Evolutionary conservation across 768 basidiomycete species (phyloP), one percentile per base, ranked within the genome.

Genomic region (Tricholoma hemisulphureum): DNA sequence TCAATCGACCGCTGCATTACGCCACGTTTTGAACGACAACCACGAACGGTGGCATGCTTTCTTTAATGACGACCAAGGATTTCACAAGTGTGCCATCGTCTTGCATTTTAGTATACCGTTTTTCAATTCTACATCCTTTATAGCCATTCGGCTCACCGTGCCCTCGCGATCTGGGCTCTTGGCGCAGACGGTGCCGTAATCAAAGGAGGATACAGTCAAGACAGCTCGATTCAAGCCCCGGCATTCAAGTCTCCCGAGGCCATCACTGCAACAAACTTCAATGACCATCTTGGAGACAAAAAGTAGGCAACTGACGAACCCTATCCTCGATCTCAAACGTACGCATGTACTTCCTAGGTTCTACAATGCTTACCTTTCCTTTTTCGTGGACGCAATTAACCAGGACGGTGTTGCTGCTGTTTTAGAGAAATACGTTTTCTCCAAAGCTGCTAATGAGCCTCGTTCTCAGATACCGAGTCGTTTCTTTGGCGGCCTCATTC

Each of bases 61-160:
- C 67, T 77, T 79, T 67, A 83, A 84, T n/a, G n/a, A n/a, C 46
- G 67, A 83, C 18, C 57, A 45, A 28, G 64, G 71, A 0, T 84
- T 82, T 58, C 84, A 85, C 69, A 85, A 85, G 84, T 85, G 59
- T 11, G 77, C n/a, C n/a, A n/a, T n/a, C n/a, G n/a, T n/a, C n/a
- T n/a, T n/a, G n/a, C n/a, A n/a, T n/a, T n/a, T n/a, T n/a, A n/a
- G n/a, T n/a, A n/a, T n/a, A n/a, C n/a, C n/a, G n/a, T n/a, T n/a
- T n/a, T n/a, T n/a, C n/a, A n/a, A n/a, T n/a, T n/a, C n/a, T n/a
- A n/a, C n/a, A n/a, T n/a, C n/a, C n/a, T n/a, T n/a, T n/a, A n/a
- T n/a, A 54, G 53, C 34, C 73, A 73, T 59, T 56, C 62, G 18
- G 60, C 69, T 16, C 73, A 73, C 49, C 65, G 67, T n/a, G 67